phyloP scores from a whole-genome alignment of 2,329 filamentous ascomycete species.

The Diaporthe ampelina region DNA sequence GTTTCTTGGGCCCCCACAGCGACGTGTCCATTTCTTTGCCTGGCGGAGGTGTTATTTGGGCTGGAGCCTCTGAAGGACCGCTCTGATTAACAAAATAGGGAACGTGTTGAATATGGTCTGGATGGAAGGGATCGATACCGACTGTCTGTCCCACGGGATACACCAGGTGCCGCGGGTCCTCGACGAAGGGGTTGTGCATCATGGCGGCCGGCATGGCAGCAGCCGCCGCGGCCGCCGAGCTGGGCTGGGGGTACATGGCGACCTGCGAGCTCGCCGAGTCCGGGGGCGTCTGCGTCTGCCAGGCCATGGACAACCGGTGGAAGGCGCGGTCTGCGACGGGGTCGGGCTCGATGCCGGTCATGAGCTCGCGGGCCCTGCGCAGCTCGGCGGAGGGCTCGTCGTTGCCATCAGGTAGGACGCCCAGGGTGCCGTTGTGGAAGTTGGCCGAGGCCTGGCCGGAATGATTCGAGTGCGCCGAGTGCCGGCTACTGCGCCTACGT shows the following conservation, averaged over 20 bases:
- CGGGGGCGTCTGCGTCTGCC: slow-evolving; percentile 62
- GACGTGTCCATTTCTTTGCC: slow-evolving; percentile 56
- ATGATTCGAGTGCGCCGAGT: slow-evolving; percentile 53
- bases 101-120: slow-evolving; percentile 94
- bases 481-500: slow-evolving; percentile 58
- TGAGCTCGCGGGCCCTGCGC: slow-evolving; percentile 68
- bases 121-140: slow-evolving; percentile 94
- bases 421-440: slow-evolving; percentile 57
- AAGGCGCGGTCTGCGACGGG: slow-evolving; percentile 67
- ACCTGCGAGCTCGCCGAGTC: slow-evolving; percentile 61
- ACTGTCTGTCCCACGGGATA: slow-evolving; percentile 93
- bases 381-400: slow-evolving; percentile 65
- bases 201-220: slow-evolving; percentile 55
- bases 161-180: slow-evolving; percentile 76
- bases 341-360: slow-evolving; percentile 67
- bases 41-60: slow-evolving; percentile 53
- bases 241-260: slow-evolving; percentile 69
- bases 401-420: slow-evolving; percentile 59
- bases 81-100: slow-evolving; percentile 85
- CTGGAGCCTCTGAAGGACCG: slow-evolving; percentile 61
- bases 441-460: slow-evolving; percentile 54
- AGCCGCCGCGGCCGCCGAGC: slow-evolving; percentile 44
- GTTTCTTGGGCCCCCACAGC: slow-evolving; percentile 73
- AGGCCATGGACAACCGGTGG: slow-evolving; percentile 68
- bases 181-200: slow-evolving; percentile 65